Evolutionary conservation across 148 eudicot genomes (phyloP).

Genomic region (Dysphania ambrosioides): DNA sequence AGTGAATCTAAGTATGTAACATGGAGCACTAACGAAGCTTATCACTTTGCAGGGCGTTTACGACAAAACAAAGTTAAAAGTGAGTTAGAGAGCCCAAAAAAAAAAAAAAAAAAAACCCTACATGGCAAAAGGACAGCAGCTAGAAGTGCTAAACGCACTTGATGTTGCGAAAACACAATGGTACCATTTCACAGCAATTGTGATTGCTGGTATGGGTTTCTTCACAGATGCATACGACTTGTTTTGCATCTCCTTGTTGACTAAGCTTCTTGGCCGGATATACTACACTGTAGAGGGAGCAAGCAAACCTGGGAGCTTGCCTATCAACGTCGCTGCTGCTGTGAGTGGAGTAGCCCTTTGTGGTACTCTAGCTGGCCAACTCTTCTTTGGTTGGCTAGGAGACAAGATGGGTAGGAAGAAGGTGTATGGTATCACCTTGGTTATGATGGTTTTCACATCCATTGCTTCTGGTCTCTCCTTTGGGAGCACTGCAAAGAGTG

Average conservation of each 20-base stretch:
- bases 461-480: slow-evolving; percentile 59
- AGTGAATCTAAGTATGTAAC: too few relatives aligned
- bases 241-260: slow-evolving; percentile 58
- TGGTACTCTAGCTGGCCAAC: slow-evolving; percentile 63
- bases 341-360: slow-evolving; percentile 66
- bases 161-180: slow-evolving; percentile 61
- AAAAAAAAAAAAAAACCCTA: neutral
- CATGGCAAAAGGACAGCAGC: slow-evolving; percentile 36
- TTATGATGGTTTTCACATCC: slow-evolving; percentile 39
- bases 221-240: slow-evolving; percentile 80
- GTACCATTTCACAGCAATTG: slow-evolving; percentile 63
- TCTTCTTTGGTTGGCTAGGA: slow-evolving; percentile 73
- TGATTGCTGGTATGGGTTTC: slow-evolving; percentile 77
- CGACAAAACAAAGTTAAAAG: neutral
- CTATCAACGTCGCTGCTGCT: slow-evolving; percentile 46
- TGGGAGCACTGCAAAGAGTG: slow-evolving; percentile 29
- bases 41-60: slow-evolving; percentile 30
- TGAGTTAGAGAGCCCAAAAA: neutral
- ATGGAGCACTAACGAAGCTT: too few relatives aligned
- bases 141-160: slow-evolving; percentile 56
- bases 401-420: slow-evolving; percentile 61
- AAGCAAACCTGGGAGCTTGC: slow-evolving; percentile 40
- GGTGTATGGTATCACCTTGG: slow-evolving; percentile 56
- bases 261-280: slow-evolving; percentile 62
- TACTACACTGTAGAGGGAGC: slow-evolving; percentile 39